A percentile compares a stretch with the other conserved stretches of the same genome.
Conservation (phyloP, 2,329 filamentous ascomycete genomes). For the Berkeleyomyces rouxiae region DNA sequence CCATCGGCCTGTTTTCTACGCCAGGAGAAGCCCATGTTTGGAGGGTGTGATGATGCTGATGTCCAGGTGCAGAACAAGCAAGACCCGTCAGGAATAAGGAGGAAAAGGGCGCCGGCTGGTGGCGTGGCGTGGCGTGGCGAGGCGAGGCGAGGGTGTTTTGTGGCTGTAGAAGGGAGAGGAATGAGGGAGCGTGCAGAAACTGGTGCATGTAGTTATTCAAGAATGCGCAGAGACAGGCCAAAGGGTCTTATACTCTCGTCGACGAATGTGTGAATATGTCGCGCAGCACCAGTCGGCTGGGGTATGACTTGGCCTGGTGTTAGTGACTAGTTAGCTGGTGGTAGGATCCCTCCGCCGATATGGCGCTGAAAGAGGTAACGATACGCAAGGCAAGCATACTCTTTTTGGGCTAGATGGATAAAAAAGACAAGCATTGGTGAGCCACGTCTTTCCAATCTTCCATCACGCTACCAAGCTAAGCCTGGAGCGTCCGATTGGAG, state of each 20-base stretch:
- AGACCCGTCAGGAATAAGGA: background rate
- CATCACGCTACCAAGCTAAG: background rate
- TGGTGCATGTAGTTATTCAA: background rate
- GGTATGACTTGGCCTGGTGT: background rate
- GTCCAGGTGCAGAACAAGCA: slow-evolving; percentile 5
- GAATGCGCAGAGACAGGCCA: background rate
- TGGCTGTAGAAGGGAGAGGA: background rate
- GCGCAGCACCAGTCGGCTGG: background rate
- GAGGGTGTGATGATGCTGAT: background rate
- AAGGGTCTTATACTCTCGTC: background rate
- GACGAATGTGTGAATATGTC: background rate
- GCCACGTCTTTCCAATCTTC: background rate
- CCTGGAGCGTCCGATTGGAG: background rate
- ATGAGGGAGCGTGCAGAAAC: background rate
- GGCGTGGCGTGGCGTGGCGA: slow-evolving; percentile 6
- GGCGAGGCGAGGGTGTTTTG: background rate
- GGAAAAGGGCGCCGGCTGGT: background rate
- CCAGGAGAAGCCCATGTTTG: slow-evolving; percentile 12
- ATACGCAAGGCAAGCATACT: background rate
- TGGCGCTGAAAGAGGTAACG: background rate
- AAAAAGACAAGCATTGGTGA: background rate
- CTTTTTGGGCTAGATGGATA: background rate
- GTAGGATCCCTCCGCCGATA: background rate
- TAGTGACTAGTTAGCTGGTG: background rate
- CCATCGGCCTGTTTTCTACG: slow-evolving; percentile 10